phyloP scores from a whole-genome alignment of 768 basidiomycete species.

The Lentinula sp. region DNA sequence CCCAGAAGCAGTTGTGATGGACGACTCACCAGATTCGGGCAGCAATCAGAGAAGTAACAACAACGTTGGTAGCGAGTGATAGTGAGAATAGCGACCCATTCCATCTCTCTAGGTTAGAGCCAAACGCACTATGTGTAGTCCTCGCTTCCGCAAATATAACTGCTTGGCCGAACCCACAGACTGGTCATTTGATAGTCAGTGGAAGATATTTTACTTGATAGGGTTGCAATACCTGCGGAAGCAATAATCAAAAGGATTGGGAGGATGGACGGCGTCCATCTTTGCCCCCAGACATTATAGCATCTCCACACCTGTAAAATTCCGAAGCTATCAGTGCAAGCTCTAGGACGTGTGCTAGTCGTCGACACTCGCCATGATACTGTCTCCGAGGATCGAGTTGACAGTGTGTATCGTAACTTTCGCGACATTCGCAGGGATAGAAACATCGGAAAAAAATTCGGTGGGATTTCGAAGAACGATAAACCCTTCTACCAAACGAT shows the following conservation, averaged over 20 bases:
- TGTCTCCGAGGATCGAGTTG: conserved; percentile 25
- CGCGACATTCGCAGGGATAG: conserved; percentile 26
- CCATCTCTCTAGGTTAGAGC: conserved; percentile 20
- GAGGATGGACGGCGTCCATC: conserved; percentile 21
- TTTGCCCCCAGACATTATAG: conserved; percentile 25
- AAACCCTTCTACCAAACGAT: conserved; percentile 28
- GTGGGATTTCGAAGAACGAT: conserved; percentile 21
- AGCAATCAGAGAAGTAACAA: conserved; percentile 25
- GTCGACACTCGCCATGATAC: conserved; percentile 14
- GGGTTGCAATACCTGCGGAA: conserved; percentile 18
- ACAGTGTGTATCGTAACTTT: conserved; percentile 27
- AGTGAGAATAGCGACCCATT: conserved; percentile 28
- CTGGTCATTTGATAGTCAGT: conserved; percentile 9
- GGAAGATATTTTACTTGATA: background rate
- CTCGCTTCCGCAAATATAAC: conserved; percentile 20
- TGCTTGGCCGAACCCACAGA: conserved; percentile 25
- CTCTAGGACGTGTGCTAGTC: background rate
- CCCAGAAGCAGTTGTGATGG: background rate
- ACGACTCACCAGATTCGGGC: conserved; percentile 22
- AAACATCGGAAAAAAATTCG: conserved; percentile 26
- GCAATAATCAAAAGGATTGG: conserved; percentile 23
- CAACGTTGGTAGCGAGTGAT: conserved; percentile 25
- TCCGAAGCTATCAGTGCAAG: background rate
- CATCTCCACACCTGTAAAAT: conserved; percentile 15
- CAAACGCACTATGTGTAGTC: conserved; percentile 25